A percentile compares a stretch with the other conserved stretches of the same genome.
Conservation (phyloP, 805 yeast species). For the Saccharomycopsis sp. region DNA sequence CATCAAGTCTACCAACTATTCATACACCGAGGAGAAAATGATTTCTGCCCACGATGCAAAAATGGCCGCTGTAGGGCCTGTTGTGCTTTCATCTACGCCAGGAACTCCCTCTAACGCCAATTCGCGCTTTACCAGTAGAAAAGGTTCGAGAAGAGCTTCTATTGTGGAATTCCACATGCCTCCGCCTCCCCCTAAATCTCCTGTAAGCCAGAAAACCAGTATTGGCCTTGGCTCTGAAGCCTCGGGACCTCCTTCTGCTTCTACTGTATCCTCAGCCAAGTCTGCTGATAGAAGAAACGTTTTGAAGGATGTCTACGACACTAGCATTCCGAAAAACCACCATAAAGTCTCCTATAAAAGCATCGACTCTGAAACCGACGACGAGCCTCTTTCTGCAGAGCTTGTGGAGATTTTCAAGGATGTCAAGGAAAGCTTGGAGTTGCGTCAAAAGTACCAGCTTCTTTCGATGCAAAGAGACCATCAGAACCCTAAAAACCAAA, state of each 20-base stretch:
- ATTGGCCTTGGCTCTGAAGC: not conserved
- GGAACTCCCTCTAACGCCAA: constrained; percentile 10
- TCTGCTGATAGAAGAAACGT: constrained; percentile 10
- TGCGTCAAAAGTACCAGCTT: constrained; percentile 70
- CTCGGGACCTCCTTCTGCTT: too few species aligned
- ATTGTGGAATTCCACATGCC: constrained; percentile 32
- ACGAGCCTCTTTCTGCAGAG: constrained; percentile 56
- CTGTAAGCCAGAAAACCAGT: constrained; percentile 3
- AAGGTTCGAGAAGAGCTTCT: constrained; percentile 29
- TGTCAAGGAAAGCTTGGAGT: constrained; percentile 57
- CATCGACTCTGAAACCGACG: constrained; percentile 45
- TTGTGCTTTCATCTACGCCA: constrained; percentile 23
- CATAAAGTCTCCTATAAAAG: constrained; percentile 29
- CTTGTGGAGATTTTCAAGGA: constrained; percentile 55
- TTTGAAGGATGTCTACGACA: constrained; percentile 25
- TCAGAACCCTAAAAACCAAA: constrained; percentile 78
- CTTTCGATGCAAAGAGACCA: constrained; percentile 64
- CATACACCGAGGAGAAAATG: constrained; percentile 57
- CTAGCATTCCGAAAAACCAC: constrained; percentile 24
- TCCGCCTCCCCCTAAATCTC: constrained; percentile 33
- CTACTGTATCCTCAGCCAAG: constrained; percentile 17
- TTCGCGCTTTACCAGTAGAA: constrained; percentile 17
- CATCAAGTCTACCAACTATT: constrained; percentile 44
- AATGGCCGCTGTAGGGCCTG: constrained; percentile 45
- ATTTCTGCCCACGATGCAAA: constrained; percentile 65